Evolutionary conservation across 2,329 filamentous ascomycete species (phyloP).

Genomic region (Fragosphaeria purpurea): DNA sequence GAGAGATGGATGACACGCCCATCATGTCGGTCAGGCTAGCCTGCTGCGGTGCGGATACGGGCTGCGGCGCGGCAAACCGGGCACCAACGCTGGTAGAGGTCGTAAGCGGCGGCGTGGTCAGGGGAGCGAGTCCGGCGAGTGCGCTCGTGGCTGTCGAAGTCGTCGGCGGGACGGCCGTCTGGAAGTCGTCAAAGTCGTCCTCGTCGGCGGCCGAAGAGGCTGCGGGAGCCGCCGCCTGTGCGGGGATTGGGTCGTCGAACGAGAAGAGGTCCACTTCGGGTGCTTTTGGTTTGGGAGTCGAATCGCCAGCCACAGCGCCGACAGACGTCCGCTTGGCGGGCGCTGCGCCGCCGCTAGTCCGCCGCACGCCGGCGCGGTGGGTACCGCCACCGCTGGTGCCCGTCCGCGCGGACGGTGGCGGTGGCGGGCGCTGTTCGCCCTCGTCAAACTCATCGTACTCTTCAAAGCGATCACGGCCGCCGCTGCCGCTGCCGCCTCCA

Average conservation of each 20-base stretch:
- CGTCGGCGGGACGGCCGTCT: slow-evolving; percentile 63
- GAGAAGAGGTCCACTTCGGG: slow-evolving; percentile 90
- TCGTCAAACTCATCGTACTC: slow-evolving; percentile 97
- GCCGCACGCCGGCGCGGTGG: slow-evolving; percentile 31
- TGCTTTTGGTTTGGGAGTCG: slow-evolving; percentile 69
- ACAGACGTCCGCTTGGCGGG: slow-evolving; percentile 35
- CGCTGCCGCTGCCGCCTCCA: slow-evolving; percentile 11
- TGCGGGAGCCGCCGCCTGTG: slow-evolving; percentile 33
- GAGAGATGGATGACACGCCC: slow-evolving; percentile 71
- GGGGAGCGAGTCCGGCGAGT: slow-evolving; percentile 31
- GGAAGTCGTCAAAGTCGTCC: slow-evolving; percentile 96
- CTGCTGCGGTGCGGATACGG: slow-evolving; percentile 72
- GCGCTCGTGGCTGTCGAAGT: slow-evolving; percentile 20
- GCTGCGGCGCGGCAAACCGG: slow-evolving; percentile 73
- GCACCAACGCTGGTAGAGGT: slow-evolving; percentile 46
- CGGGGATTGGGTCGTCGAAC: slow-evolving; percentile 61
- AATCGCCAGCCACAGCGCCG: slow-evolving; percentile 26
- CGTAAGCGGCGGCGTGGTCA: slow-evolving; percentile 34
- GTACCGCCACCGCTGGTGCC: slow-evolving; percentile 29
- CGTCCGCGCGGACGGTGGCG: slow-evolving; percentile 13
- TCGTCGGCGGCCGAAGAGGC: slow-evolving; percentile 54
- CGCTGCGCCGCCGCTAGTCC: slow-evolving; percentile 9
- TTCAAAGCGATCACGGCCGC: slow-evolving; percentile 69
- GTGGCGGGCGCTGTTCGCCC: slow-evolving; percentile 36
- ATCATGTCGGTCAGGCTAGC: slow-evolving; percentile 72